These are phyloP conservation scores for Gastrolobium villosum DNA, from an alignment of 306 rosid genomes.

Conservation along the genomic window DNA sequence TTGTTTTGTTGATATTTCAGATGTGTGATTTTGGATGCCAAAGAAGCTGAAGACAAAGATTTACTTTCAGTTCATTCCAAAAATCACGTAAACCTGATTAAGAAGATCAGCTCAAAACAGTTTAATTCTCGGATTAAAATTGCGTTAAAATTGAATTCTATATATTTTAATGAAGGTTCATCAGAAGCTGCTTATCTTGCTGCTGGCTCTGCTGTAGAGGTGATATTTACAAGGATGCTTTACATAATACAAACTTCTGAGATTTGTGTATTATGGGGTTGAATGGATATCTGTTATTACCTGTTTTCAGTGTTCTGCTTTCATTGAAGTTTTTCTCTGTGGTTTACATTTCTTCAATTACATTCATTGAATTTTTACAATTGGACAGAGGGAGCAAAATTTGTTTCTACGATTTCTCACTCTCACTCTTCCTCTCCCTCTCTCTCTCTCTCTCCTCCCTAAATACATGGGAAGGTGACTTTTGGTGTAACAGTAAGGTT, in stretches of 20 bases:
- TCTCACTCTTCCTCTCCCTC: not conserved
- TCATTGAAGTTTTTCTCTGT: not conserved
- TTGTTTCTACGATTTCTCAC: not conserved
- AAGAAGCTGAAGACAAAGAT: slow-evolving; percentile 75
- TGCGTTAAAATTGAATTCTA: slow-evolving; percentile 65
- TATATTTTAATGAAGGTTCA: slow-evolving; percentile 87
- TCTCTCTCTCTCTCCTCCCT: not conserved
- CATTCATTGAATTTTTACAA: slow-evolving; percentile 4
- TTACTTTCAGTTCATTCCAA: slow-evolving; percentile 71
- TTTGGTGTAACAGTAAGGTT: not conserved
- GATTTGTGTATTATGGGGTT: slow-evolving; percentile 2
- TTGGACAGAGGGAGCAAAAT: not conserved
- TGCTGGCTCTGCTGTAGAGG: slow-evolving; percentile 86
- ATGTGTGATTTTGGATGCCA: slow-evolving; percentile 81
- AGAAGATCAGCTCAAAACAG: slow-evolving; percentile 70
- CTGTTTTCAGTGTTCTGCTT: slow-evolving; percentile 15
- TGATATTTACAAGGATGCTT: slow-evolving; percentile 35
- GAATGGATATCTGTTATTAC: not conserved
- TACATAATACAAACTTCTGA: not conserved
- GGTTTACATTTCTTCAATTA: slow-evolving; percentile 4
- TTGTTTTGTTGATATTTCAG: slow-evolving; percentile 55
- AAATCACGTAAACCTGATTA: slow-evolving; percentile 70
- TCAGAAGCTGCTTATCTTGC: slow-evolving; percentile 94
- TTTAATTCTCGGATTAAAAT: slow-evolving; percentile 59
- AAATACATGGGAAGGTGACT: not conserved